Conservation (phyloP, 441 rosid species). For the Erysimum cheiri region DNA sequence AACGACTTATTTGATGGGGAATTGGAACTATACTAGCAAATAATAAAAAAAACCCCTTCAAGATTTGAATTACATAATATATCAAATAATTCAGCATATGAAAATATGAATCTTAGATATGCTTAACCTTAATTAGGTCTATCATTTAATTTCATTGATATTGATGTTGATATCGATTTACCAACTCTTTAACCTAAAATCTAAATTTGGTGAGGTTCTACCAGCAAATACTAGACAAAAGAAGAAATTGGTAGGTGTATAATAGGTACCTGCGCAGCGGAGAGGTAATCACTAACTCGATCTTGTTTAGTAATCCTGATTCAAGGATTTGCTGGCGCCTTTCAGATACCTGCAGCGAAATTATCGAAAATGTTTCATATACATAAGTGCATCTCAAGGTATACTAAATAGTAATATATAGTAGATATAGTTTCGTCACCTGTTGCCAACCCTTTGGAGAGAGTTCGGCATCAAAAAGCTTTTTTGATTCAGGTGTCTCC, state of each 20-base stretch:
- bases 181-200: constrained; percentile 3
- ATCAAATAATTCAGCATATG: neutral
- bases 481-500: constrained; percentile 43
- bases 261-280: constrained; percentile 34
- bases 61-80: neutral
- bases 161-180: neutral
- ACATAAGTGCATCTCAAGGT: constrained; percentile 19
- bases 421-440: constrained; percentile 44
- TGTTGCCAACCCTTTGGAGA: constrained; percentile 74
- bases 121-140: neutral
- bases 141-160: constrained; percentile 5
- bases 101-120: constrained; percentile 21
- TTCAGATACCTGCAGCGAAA: constrained; percentile 25
- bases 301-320: constrained; percentile 29
- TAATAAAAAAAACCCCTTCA: neutral
- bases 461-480: constrained; percentile 71
- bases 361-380: neutral
- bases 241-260: constrained; percentile 2
- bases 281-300: constrained; percentile 44
- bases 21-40: neutral
- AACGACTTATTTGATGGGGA: constrained; percentile 3
- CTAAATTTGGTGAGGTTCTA: neutral
- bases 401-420: neutral
- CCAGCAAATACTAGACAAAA: neutral
- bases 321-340: constrained; percentile 16